Conservation (phyloP, 106 monocot genomes). For the Vanilla planifolia region DNA sequence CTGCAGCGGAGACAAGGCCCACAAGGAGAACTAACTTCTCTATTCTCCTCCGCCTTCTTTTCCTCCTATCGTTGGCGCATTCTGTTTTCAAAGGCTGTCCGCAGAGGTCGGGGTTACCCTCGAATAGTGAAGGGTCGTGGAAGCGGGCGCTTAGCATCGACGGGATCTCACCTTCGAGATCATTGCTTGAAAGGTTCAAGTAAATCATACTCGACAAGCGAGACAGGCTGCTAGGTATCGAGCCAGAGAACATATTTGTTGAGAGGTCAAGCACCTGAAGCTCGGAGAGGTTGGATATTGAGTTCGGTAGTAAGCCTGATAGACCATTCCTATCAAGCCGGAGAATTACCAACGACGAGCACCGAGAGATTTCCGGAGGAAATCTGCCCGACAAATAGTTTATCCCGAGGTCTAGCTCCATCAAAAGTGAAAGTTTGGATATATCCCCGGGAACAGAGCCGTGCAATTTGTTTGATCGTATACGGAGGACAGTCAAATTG, state of each 20-base stretch:
- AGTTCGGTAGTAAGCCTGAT: constrained; percentile 26
- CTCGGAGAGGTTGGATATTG: constrained; percentile 26
- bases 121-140: constrained; percentile 33
- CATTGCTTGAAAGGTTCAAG: constrained; percentile 68
- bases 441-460: constrained; percentile 34
- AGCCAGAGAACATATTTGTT: constrained; percentile 43
- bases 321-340: constrained; percentile 47
- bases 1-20: constrained; percentile 29
- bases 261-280: constrained; percentile 35
- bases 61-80: constrained; percentile 17
- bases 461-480: constrained; percentile 41
- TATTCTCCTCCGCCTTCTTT: constrained; percentile 16
- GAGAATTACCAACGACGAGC: constrained; percentile 11
- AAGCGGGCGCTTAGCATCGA: constrained; percentile 46
- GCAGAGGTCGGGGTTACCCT: constrained; percentile 52
- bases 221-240: constrained; percentile 41
- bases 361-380: constrained; percentile 26
- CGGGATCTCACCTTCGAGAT: constrained; percentile 61
- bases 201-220: constrained; percentile 31
- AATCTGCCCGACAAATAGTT: constrained; percentile 39
- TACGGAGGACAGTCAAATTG: constrained; percentile 29
- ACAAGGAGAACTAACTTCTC: constrained; percentile 30
- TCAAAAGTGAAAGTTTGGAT: constrained; percentile 29
- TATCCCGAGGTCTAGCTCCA: constrained; percentile 54
- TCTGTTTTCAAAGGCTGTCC: constrained; percentile 51